These are phyloP conservation scores for Monascus ruber DNA, from an alignment of 2,329 filamentous ascomycete species.

Conservation along the genomic window DNA sequence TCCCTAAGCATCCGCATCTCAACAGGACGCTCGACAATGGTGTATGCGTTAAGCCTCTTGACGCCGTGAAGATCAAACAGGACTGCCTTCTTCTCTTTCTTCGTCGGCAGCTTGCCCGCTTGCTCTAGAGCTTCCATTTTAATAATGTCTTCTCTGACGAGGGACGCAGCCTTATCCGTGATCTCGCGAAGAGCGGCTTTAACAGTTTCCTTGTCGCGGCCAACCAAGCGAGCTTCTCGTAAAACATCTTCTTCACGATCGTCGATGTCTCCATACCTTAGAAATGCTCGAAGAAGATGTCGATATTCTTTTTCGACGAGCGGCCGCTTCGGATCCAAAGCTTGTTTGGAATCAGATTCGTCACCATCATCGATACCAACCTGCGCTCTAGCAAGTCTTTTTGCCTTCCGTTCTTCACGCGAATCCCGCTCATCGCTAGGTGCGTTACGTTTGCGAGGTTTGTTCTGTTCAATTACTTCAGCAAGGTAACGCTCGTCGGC, in stretches of 20 bases:
- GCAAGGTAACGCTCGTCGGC: slow-evolving; percentile 73
- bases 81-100: slow-evolving; percentile 96
- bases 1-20: slow-evolving; percentile 78
- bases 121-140: slow-evolving; percentile 54
- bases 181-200: slow-evolving; percentile 66
- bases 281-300: slow-evolving; percentile 79
- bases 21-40: slow-evolving; percentile 77
- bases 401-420: slow-evolving; percentile 53
- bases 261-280: slow-evolving; percentile 81
- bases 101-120: slow-evolving; percentile 70
- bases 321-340: slow-evolving; percentile 72
- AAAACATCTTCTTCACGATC: slow-evolving; percentile 81
- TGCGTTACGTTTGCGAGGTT: slow-evolving; percentile 62
- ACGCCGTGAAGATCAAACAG: slow-evolving; percentile 89
- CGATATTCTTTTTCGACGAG: slow-evolving; percentile 87
- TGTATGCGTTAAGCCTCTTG: slow-evolving; percentile 92
- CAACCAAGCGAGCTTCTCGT: slow-evolving; percentile 70
- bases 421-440: slow-evolving; percentile 42
- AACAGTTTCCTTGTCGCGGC: slow-evolving; percentile 72
- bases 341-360: slow-evolving; percentile 53
- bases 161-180: slow-evolving; percentile 55
- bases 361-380: slow-evolving; percentile 56
- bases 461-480: slow-evolving; percentile 71
- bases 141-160: slow-evolving; percentile 63
- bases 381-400: slow-evolving; percentile 60